Base-by-base conservation (phyloP, 2,329 filamentous ascomycete species). In the Stemphylium lycopersici region DNA sequence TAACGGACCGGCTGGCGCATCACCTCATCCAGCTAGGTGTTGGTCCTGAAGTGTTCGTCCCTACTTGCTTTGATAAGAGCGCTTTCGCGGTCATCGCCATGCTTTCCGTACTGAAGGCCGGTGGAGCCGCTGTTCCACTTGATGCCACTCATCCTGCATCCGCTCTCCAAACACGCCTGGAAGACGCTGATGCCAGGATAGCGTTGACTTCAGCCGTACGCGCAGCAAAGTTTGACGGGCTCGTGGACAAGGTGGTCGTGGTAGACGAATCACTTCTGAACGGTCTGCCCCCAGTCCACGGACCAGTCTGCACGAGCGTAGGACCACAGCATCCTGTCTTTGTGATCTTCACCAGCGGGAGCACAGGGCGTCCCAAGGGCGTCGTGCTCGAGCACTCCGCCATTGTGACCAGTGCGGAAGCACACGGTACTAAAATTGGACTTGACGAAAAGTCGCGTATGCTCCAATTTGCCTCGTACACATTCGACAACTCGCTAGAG, bases 401-500 rank as follows among this genome's bases (percentile, higher is more conserved):
- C 1, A 69, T 72, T 39, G 68, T 68, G 1, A 72, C 69, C 2
- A 72, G 70, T 49, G 62, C 66, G 2, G 58, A 69, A 40, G 69
- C 70, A 3, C 69, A 72, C 42, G 70, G 69, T 8, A 52, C 61
- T 4, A 68, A 63, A 38, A 54, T 72, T 16, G 63, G 60, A 1
- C 58, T 75, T 37, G 60, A 56, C 3, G 61, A 60, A 1, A 62
- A 55, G 2, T 62, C 65, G 10, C 61, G 75, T 3, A 66, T 73
- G 38, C 61, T 79, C 2, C 74, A 79, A 46, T 78, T 77, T 37
- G 70, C 74, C 1, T 72, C 80, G 1, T 83, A 84, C 57, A 82
- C 81, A 7, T 84, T 84, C 54, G 83, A 84, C 54, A 81, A 82
- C 44, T 81, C 80, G 53, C 79, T 84, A 16, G 79, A 81, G 63